Conservation (phyloP, 176 grass and related monocot genomes). For the Miscanthus lutarioriparius region DNA sequence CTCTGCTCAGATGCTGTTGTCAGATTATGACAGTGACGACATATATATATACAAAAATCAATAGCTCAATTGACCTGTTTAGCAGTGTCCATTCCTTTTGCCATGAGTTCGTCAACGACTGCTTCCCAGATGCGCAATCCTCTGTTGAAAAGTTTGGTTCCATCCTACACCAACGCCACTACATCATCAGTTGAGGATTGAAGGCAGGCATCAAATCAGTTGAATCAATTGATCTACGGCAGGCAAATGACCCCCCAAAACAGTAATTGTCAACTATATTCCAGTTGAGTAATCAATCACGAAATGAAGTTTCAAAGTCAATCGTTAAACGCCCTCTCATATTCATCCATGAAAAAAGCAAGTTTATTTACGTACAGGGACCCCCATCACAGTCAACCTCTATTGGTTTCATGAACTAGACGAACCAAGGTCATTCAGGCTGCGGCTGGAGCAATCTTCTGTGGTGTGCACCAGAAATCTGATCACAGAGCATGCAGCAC, state of each 20-base stretch:
- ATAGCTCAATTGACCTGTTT: conserved; percentile 49
- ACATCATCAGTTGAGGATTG: not conserved
- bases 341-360: not conserved
- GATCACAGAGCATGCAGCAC: too few relatives aligned
- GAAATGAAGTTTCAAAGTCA: not conserved
- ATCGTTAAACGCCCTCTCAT: too few relatives aligned
- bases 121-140: conserved; percentile 71
- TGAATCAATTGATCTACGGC: too few relatives aligned
- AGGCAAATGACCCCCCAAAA: conserved; percentile 67
- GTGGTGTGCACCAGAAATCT: conserved; percentile 59
- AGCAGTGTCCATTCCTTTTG: conserved; percentile 56
- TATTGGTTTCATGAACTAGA: conserved; percentile 49
- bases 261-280: conserved; percentile 79
- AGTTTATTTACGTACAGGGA: not conserved
- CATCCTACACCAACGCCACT: conserved; percentile 35
- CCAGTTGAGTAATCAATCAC: conserved; percentile 67
- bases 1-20: not conserved
- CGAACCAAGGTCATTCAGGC: conserved; percentile 44
- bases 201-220: too few relatives aligned
- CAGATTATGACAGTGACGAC: not conserved
- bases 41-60: not conserved
- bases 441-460: conserved; percentile 44
- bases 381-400: too few relatives aligned
- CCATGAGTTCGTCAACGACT: conserved; percentile 60
- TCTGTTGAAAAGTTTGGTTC: conserved; percentile 59